Percentiles rank a stretch among this genome's conserved stretches.
These are phyloP conservation scores for Podila epigama DNA, from an alignment of 192 early-diverging fungal genomes.

Conservation along the genomic window DNA sequence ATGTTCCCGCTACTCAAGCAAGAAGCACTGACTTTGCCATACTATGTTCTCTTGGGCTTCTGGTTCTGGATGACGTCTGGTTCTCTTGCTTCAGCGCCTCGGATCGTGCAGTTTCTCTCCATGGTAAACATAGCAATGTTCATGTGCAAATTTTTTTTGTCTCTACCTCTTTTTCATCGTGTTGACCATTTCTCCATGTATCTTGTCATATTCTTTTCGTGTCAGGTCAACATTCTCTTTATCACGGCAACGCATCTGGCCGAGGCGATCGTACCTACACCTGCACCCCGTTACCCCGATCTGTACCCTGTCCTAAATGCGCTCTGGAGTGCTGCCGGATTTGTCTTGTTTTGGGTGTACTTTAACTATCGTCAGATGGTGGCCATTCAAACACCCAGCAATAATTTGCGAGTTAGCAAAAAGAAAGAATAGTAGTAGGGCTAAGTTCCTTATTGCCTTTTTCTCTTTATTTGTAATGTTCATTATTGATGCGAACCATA, in stretches of 20 bases:
- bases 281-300: slow-evolving; percentile 81
- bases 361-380: slow-evolving; percentile 76
- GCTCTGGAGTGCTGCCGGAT: slow-evolving; percentile 69
- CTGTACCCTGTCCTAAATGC: slow-evolving; percentile 84
- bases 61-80: slow-evolving; percentile 73
- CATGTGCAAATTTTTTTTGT: background rate
- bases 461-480: too few species aligned
- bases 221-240: slow-evolving; percentile 24
- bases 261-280: slow-evolving; percentile 66
- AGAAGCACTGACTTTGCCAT: slow-evolving; percentile 78
- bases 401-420: slow-evolving; percentile 30
- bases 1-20: slow-evolving; percentile 87
- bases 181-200: background rate
- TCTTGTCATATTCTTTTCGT: background rate
- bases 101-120: slow-evolving; percentile 20
- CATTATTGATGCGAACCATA: background rate
- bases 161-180: slow-evolving; percentile 10
- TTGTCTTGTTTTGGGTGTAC: slow-evolving; percentile 71
- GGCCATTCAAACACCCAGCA: slow-evolving; percentile 24
- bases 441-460: background rate
- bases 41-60: slow-evolving; percentile 69
- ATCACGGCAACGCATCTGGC: slow-evolving; percentile 56
- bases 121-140: slow-evolving; percentile 23
- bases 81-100: slow-evolving; percentile 11
- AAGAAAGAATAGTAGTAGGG: background rate